Evolutionary conservation across 116 monocot genomes (phyloP).

Genomic region (Dioscorea cayenensis): DNA sequence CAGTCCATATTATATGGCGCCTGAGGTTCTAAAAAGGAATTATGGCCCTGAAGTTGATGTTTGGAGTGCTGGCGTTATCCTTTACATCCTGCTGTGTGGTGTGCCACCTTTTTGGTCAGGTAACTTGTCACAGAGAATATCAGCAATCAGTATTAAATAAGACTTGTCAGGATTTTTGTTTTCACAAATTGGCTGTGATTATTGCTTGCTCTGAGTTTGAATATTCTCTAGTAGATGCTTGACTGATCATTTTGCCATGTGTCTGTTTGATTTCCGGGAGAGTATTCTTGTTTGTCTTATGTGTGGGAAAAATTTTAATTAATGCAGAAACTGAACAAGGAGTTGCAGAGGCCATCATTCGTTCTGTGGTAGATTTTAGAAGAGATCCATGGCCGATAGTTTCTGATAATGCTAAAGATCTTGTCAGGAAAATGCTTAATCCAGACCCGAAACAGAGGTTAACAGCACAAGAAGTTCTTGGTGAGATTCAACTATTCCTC

Average conservation of each 20-base stretch:
- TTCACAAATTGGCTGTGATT: too few relatives aligned
- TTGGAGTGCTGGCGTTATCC: not conserved
- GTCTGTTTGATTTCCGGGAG: not conserved
- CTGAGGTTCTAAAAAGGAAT: not conserved
- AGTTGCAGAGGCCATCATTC: conserved; percentile 30
- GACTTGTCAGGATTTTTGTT: too few relatives aligned
- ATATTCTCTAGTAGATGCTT: not conserved
- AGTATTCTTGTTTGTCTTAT: not conserved
- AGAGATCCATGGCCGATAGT: conserved; percentile 37
- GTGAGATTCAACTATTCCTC: conserved; percentile 5
- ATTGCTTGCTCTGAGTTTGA: too few relatives aligned
- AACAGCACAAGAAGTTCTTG: conserved; percentile 28
- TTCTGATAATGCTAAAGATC: conserved; percentile 31
- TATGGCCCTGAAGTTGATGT: conserved; percentile 1
- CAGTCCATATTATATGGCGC: not conserved
- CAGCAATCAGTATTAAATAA: too few relatives aligned
- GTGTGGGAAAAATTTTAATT: not conserved
- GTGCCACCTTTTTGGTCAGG: conserved; percentile 2
- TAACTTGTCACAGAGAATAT: not conserved
- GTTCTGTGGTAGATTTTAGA: conserved; percentile 27
- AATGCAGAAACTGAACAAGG: conserved; percentile 40
- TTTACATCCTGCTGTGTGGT: not conserved
- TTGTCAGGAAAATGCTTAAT: conserved; percentile 28
- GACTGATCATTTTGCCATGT: not conserved
- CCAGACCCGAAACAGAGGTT: conserved; percentile 29